Evolutionary conservation across 2,329 filamentous ascomycete genomes (phyloP).

Genomic region (Trichoderma koningiopsis): DNA sequence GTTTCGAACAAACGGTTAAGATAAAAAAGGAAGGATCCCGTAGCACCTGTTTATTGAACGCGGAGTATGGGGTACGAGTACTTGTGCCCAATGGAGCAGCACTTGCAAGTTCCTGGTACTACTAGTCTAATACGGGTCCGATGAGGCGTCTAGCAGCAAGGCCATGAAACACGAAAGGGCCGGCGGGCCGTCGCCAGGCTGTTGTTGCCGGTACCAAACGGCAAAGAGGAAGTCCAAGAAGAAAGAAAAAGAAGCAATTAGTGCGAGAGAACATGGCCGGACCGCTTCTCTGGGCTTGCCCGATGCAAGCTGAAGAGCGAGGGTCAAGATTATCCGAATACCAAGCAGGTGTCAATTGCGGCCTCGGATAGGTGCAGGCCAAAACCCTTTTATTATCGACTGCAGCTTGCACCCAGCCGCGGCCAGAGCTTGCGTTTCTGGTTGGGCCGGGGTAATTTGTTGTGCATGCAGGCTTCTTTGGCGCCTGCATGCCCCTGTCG

Average conservation of each 20-base stretch:
- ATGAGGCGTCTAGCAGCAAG: conserved; percentile 15
- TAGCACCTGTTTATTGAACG: neutral
- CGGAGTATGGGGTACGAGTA: neutral
- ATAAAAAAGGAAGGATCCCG: neutral
- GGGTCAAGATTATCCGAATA: conserved; percentile 10
- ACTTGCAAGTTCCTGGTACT: neutral
- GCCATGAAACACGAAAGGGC: conserved; percentile 28
- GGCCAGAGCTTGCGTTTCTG: conserved; percentile 17
- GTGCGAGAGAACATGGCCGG: neutral
- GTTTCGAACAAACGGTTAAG: neutral
- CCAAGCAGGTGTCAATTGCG: conserved; percentile 15
- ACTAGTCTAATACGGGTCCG: neutral
- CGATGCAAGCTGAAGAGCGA: conserved; percentile 16
- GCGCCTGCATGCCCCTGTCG: conserved; percentile 18
- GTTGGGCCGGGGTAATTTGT: conserved; percentile 11
- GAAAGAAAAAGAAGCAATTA: neutral
- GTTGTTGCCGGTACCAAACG: neutral
- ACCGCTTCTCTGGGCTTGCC: neutral
- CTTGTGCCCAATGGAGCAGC: neutral
- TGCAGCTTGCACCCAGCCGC: conserved; percentile 19
- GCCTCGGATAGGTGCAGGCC: conserved; percentile 18
- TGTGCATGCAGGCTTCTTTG: conserved; percentile 10
- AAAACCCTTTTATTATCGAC: conserved; percentile 7
- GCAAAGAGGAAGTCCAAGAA: neutral
- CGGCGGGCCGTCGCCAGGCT: neutral